Conservation (phyloP, 805 yeast genomes). For the Cyberlindnera subsufficiens region DNA sequence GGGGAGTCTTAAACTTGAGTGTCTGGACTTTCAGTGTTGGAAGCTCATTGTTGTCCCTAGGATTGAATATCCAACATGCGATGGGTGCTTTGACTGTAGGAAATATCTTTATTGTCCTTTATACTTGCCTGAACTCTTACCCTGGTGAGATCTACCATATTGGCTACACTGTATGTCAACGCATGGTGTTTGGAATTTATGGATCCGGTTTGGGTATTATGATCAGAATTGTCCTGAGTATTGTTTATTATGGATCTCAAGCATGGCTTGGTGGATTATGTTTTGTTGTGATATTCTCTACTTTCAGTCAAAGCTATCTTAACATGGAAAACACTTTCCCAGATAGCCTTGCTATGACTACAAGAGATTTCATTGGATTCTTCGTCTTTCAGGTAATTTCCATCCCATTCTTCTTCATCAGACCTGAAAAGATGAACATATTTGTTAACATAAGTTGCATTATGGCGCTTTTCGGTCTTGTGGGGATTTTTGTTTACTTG, state of each 20-base stretch:
- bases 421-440: constrained; percentile 38
- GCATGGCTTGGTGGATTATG: constrained; percentile 39
- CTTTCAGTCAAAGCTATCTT: constrained; percentile 30
- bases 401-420: constrained; percentile 33
- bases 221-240: constrained; percentile 33
- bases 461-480: constrained; percentile 33
- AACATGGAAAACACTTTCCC: constrained; percentile 34
- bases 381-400: constrained; percentile 39
- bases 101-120: constrained; percentile 30
- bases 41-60: constrained; percentile 31
- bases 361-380: constrained; percentile 38
- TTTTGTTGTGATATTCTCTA: constrained; percentile 30
- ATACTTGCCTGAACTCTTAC: constrained; percentile 31
- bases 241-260: constrained; percentile 38
- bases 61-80: constrained; percentile 32
- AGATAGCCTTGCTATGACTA: constrained; percentile 31
- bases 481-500: constrained; percentile 34
- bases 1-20: constrained; percentile 31
- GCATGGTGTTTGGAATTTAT: constrained; percentile 34
- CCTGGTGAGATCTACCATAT: constrained; percentile 36
- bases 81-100: constrained; percentile 37
- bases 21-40: constrained; percentile 34
- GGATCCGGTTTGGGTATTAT: constrained; percentile 35
- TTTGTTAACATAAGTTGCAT: constrained; percentile 31
- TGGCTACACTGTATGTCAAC: constrained; percentile 32